phyloP scores from a whole-genome alignment of 306 rosid genomes.

The Styphnolobium japonicum region DNA sequence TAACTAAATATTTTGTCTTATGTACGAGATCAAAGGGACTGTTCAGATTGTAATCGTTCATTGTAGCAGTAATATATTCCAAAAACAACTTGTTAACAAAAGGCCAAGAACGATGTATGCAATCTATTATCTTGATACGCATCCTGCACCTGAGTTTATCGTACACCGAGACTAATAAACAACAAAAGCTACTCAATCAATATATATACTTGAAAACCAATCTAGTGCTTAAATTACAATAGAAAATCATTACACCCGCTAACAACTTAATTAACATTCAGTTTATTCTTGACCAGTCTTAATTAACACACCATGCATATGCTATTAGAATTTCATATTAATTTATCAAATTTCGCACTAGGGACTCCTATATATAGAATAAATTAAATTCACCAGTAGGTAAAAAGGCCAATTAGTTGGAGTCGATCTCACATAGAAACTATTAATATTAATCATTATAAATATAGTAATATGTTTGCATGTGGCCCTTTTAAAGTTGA shows the following conservation, averaged over 20 bases:
- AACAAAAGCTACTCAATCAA: background rate
- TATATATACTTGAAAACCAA: background rate
- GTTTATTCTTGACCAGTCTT: background rate
- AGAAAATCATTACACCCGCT: background rate
- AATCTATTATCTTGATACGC: constrained; percentile 52
- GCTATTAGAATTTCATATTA: constrained; percentile 5
- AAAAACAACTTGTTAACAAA: constrained; percentile 31
- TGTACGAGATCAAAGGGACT: background rate
- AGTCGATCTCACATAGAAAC: constrained; percentile 14
- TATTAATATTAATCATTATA: constrained; percentile 9
- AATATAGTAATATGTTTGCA: constrained; percentile 25
- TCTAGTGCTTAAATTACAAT: background rate
- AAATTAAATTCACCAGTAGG: background rate
- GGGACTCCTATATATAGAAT: background rate
- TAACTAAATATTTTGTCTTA: constrained; percentile 28
- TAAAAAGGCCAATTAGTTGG: constrained; percentile 22
- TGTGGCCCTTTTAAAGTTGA: constrained; percentile 25
- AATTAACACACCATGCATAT: constrained; percentile 8
- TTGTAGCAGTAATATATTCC: constrained; percentile 32
- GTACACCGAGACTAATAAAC: constrained; percentile 14
- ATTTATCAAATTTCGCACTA: background rate
- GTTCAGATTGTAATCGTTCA: constrained; percentile 32
- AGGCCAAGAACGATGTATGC: constrained; percentile 54
- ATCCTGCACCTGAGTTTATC: constrained; percentile 42
- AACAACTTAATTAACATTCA: constrained; percentile 8